Evolutionary conservation across 345 rosid genomes (phyloP), one percentile per base, ranked within the genome.

Genomic region (Turnera subulata): DNA sequence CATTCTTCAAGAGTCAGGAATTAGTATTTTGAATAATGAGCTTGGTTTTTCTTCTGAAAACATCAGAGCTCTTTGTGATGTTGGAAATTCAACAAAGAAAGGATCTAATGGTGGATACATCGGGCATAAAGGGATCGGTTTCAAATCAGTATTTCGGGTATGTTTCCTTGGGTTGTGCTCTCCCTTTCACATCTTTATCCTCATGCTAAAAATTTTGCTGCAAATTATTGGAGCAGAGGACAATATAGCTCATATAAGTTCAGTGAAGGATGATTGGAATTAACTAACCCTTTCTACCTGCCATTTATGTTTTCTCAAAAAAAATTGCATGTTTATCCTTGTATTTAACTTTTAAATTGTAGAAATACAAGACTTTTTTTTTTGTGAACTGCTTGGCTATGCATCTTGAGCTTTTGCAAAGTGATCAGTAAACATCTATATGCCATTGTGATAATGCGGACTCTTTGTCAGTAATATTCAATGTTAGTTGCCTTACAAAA

Each of bases 91-190:
- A 19, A 91, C 98, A 7, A 89, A 91, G 75, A 86, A 84, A 64
- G 92, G 88, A 70, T 80, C 83, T 73, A 77, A 77, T 48, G 43
- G 76, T 70, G 98, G 98, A 49, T 91, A 89, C 74, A 86, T 91
- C 42, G 96, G 96, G 66, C 81, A 86, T 78, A 91, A 91, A 74
- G 98, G 98, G 74, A 91, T 91, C 71, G 98, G 98, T 68, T 91
- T 91, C 76, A 91, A 91, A 80, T 91, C 98, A 60, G 98, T 91
- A 47, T 91, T 89, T 73, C 96, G 95, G 93, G 98, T 91, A 80
- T 54, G 54, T 45, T 33, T 11, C 15, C 29, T 14, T 49, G 26
- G 35, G 8, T 29, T 3, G 5, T 29, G 35, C 35, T 3, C 8
- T 29, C 35, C n/a, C n/a, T n/a, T 29, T 29, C 35, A n/a, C n/a